Evolutionary conservation across 225 moss, liverwort and hornwort genomes (phyloP).

Genomic region (Polytrichum commune): DNA sequence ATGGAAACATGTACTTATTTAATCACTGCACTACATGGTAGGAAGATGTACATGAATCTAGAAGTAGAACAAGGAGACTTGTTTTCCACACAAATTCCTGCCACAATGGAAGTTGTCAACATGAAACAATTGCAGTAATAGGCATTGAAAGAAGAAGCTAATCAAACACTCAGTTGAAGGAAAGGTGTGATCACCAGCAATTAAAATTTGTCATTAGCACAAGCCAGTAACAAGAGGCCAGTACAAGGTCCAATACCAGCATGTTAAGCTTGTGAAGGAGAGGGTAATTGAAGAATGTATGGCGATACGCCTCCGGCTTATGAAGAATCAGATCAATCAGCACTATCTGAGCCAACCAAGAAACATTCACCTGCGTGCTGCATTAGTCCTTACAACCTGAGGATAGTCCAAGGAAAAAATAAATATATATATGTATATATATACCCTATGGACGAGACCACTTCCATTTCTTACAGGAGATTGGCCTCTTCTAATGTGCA

Average conservation of each 20-base stretch:
- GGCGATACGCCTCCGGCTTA: conserved; percentile 84
- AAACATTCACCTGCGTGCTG: background rate
- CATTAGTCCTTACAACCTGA: too few species aligned
- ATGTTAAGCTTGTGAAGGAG: conserved; percentile 66
- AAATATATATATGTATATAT: too few species aligned
- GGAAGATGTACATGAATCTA: conserved; percentile 68
- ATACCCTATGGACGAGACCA: too few species aligned
- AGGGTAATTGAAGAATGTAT: conserved; percentile 89
- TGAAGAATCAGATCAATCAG: conserved; percentile 87
- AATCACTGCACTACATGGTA: background rate
- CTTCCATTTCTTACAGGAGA: too few species aligned
- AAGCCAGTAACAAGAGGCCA: too few species aligned
- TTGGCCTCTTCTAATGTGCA: too few species aligned
- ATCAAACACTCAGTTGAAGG: background rate
- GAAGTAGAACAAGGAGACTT: conserved; percentile 58
- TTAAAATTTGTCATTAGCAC: too few species aligned
- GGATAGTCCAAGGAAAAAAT: too few species aligned
- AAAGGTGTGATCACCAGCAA: background rate
- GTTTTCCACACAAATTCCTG: conserved; percentile 87
- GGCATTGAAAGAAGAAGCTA: background rate
- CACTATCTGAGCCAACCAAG: conserved; percentile 56
- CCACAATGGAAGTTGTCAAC: conserved; percentile 8
- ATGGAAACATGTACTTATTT: background rate
- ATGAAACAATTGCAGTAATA: background rate
- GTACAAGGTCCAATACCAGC: conserved; percentile 41